A percentile compares a stretch with the other conserved stretches of the same genome.
phyloP scores from a whole-genome alignment of 2,329 filamentous ascomycete genomes.

The Verticillium albo-atrum region DNA sequence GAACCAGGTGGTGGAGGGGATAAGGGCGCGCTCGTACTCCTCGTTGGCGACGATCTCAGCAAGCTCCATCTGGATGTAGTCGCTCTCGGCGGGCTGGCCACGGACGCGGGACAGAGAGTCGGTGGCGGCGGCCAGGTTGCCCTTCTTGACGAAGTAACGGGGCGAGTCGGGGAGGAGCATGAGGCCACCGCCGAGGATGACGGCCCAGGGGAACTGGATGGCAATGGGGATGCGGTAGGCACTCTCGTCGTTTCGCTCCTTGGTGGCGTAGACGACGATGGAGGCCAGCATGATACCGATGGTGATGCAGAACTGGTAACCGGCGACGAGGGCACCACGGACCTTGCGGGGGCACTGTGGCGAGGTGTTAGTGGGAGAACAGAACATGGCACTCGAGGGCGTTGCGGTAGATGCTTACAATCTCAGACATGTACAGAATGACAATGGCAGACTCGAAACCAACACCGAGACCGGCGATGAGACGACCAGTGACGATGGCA shows the following conservation, averaged over 20 bases:
- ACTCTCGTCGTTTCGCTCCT: constrained; percentile 56
- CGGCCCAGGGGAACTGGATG: constrained; percentile 75
- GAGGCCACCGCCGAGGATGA: constrained; percentile 69
- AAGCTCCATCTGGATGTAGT: constrained; percentile 74
- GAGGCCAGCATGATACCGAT: constrained; percentile 73
- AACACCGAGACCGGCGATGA: constrained; percentile 73
- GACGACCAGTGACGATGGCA: constrained; percentile 66
- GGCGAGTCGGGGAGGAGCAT: constrained; percentile 79
- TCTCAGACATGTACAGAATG: constrained; percentile 85
- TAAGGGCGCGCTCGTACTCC: constrained; percentile 72
- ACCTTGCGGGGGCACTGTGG: constrained; percentile 60
- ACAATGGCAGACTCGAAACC: constrained; percentile 77
- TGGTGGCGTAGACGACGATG: constrained; percentile 67
- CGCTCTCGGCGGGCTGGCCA: constrained; percentile 67
- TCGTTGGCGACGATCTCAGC: constrained; percentile 86
- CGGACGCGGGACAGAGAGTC: constrained; percentile 62
- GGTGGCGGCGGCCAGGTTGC: constrained; percentile 61
- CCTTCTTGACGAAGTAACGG: constrained; percentile 79
- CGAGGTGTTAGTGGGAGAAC: constrained; percentile 14
- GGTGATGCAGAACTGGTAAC: constrained; percentile 81
- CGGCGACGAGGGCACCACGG: constrained; percentile 71
- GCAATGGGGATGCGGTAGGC: constrained; percentile 78
- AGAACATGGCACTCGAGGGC: constrained; percentile 5
- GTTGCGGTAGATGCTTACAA: constrained; percentile 35
- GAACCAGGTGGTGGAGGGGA: constrained; percentile 61